Base-by-base conservation (phyloP, 495 filamentous ascomycete genomes). In the Daldinia grandis region DNA sequence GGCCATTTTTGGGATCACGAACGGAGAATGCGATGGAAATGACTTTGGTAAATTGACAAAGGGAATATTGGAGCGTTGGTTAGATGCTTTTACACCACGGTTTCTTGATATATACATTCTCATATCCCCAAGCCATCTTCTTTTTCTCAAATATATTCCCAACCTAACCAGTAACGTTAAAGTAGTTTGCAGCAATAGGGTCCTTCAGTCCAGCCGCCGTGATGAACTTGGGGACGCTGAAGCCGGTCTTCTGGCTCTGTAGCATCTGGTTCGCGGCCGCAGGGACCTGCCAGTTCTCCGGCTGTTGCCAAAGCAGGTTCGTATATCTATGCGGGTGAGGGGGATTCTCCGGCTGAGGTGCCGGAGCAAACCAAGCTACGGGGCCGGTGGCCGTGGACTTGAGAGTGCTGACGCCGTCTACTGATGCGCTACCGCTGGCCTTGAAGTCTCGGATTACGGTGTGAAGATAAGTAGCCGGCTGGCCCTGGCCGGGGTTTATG, bases 361-460 rank as follows among this genome's bases (percentile, higher is more conserved):
- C 76, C 1, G 82, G 81, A 1, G 73, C 81, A 30, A 81, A 76
- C 73, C 82, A 85, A 0, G 81, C 62, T 1, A 80, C 69, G 7
- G 82, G 82, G 0, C 76, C 74, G 7, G 71, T 80, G n/a, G 77
- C 62, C 3, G 75, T 75, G 0, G 83, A 78, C 2, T 73, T 77
- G 1, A 85, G 76, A 4, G 78, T 76, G 44, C 73, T 75, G 0
- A 80, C 66, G 5, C 79, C 81, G 58, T 74, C 77, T 8, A 62
- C 73, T 8, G 68, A 69, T 5, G 69, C 66, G 1, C 66, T 35
- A 0, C 75, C 75, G 59, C 67, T 73, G 4, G 81, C 64, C 55
- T 79, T 83, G 77, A 79, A 84, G 69, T 83, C 83, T 6, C 77
- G 69, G 59, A 85, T 77, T 56, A 85, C 70, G 28, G 79, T 82